Conservation (phyloP, 306 rosid genomes). For the Vigna reflexopilosa region DNA sequence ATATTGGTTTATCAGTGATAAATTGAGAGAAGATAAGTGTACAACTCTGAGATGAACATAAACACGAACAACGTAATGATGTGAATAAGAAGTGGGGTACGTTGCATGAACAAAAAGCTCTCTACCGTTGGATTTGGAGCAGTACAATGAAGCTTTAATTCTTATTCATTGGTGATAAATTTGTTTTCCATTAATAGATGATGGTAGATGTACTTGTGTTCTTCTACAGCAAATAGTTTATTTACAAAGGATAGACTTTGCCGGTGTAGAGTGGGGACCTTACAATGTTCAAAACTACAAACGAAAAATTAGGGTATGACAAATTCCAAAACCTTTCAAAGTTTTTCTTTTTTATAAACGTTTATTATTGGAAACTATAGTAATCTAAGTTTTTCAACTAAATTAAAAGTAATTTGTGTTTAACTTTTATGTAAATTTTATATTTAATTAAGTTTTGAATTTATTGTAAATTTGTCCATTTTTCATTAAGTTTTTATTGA, state of each 20-base stretch:
- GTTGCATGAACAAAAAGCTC: neutral
- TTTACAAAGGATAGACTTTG: neutral
- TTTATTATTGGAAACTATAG: no score
- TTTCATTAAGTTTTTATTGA: no score
- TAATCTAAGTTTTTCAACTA: neutral
- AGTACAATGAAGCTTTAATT: neutral
- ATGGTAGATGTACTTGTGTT: constrained; percentile 19
- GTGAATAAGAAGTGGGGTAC: neutral
- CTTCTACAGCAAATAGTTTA: neutral
- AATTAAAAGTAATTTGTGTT: neutral
- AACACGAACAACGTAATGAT: neutral
- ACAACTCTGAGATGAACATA: neutral
- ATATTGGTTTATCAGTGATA: no score
- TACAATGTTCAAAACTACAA: neutral
- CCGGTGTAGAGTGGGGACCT: constrained; percentile 12
- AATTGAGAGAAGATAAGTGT: neutral
- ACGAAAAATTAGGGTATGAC: neutral
- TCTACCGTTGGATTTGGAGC: constrained; percentile 19
- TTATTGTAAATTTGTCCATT: no score
- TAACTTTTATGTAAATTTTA: neutral
- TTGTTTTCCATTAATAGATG: constrained; percentile 8
- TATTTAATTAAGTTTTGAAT: no score
- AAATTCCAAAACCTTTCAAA: neutral
- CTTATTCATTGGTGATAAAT: neutral
- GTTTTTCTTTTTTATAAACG: neutral